Conservation (phyloP, 805 yeast species). For the Millerozyma acaciae region DNA sequence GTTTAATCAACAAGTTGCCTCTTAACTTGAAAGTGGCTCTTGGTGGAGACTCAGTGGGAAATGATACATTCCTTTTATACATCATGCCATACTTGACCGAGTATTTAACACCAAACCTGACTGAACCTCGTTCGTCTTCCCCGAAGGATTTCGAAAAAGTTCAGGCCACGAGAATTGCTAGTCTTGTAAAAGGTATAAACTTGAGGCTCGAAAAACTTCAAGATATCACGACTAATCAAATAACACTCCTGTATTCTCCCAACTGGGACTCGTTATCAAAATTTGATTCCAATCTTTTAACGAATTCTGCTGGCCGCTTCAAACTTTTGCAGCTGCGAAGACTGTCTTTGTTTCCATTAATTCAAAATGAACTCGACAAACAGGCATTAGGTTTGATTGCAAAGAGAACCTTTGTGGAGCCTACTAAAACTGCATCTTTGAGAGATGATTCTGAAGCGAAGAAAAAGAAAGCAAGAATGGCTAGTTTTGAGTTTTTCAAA, state of each 20-base stretch:
- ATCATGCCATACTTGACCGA: constrained; percentile 32
- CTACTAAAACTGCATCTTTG: constrained; percentile 7
- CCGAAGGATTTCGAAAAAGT: constrained; percentile 26
- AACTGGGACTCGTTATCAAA: constrained; percentile 31
- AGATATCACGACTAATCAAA: constrained; percentile 29
- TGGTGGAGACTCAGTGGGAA: constrained; percentile 19
- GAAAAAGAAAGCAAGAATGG: constrained; percentile 23
- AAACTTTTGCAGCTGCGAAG: constrained; percentile 27
- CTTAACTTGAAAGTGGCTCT: constrained; percentile 23
- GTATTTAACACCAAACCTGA: constrained; percentile 28
- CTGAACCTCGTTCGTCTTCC: constrained; percentile 19
- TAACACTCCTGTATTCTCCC: constrained; percentile 28
- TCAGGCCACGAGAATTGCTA: constrained; percentile 34
- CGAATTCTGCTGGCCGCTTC: constrained; percentile 10
- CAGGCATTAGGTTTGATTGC: constrained; percentile 7
- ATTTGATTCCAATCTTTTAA: constrained; percentile 18
- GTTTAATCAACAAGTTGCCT: constrained; percentile 27
- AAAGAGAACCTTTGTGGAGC: constrained; percentile 7
- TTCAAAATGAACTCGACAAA: constrained; percentile 31
- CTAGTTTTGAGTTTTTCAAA: constrained; percentile 38
- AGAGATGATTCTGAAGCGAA: constrained; percentile 11
- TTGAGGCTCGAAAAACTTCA: constrained; percentile 35
- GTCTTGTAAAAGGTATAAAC: constrained; percentile 35
- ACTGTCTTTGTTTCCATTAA: constrained; percentile 33
- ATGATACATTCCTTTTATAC: constrained; percentile 22